Base-by-base conservation (phyloP, 2,329 filamentous ascomycete species). In the Hortaea sp. region DNA sequence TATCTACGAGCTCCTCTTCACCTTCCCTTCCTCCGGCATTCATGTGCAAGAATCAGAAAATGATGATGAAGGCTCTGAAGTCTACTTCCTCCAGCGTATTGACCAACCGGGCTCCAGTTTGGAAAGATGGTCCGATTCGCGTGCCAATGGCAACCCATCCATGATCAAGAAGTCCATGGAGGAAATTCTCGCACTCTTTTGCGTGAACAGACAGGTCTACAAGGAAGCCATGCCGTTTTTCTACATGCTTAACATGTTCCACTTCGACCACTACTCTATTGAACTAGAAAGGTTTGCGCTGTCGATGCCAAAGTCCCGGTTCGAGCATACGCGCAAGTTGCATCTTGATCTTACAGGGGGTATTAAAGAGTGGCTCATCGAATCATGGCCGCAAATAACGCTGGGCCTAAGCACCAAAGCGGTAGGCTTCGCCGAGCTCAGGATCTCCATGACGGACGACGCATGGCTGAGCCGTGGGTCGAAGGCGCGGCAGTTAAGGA, bases 211-310 rank as follows among this genome's bases (percentile, higher is more conserved):
- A 40, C 45, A 52, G 11, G 31, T 53, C 10, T 42, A 42, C 39
- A 20, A 20, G 2, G 53, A 55, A 13, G 47, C 53, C 5, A 45
- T 50, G 51, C 47, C 47, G 6, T 29, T 39, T 2, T 55, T 53
- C 46, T 55, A 53, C 41, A 10, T 20, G 20, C 6, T 35, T n/a
- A 52, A 55, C 41, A 27, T 7, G 12, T 55, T 55, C 38, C 27
- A 45, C 27, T 41, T 47, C 35, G 29, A 29, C 29, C 11, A 31
- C 13, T 5, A n/a, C n/a, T 9, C n/a, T n/a, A 9, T n/a, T 9
- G 9, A 9, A 9, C 7, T 9, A 3, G 9, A 35, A 9, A n/a
- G 7, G 9, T n/a, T 35, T n/a, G 32, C 32, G 9, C 9, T 9
- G 9, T n/a, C 32, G 9, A 35, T 35, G 9, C 7, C 7, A 9